Conservation (phyloP, 495 filamentous ascomycete genomes). For the Gamarada debralockiae region DNA sequence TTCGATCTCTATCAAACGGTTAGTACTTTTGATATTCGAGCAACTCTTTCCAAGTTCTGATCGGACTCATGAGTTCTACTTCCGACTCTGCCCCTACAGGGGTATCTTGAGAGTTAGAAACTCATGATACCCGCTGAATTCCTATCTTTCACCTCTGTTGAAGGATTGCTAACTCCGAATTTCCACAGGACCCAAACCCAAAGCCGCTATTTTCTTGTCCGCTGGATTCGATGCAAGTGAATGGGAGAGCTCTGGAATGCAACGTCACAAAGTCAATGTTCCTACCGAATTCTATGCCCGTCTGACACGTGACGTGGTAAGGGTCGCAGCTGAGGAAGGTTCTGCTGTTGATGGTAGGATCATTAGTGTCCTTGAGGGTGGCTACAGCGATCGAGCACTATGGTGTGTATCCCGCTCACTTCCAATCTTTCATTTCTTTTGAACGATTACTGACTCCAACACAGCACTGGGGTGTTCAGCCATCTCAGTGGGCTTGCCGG, state of each 20-base stretch:
- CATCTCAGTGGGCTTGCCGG: constrained; percentile 77
- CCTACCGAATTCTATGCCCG: constrained; percentile 95
- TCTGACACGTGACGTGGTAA: constrained; percentile 79
- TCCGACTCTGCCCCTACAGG: no score
- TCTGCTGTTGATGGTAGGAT: constrained; percentile 76
- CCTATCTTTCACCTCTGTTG: no score
- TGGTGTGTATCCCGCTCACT: no score
- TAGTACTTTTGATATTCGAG: no score
- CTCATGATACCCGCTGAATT: no score
- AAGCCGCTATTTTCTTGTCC: constrained; percentile 87
- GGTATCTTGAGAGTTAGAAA: no score
- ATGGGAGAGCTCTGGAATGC: constrained; percentile 89
- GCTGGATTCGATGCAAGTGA: constrained; percentile 97
- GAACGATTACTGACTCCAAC: no score
- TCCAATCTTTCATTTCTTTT: no score
- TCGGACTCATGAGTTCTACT: no score
- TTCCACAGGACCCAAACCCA: constrained; percentile 57
- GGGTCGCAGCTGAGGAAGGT: constrained; percentile 75
- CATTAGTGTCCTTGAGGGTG: constrained; percentile 91
- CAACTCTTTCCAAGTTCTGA: no score
- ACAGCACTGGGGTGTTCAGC: constrained; percentile 78
- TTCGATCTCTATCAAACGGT: constrained; percentile 44
- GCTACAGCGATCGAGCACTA: constrained; percentile 89
- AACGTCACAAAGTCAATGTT: constrained; percentile 89
- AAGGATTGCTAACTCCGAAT: no score